Conservation (phyloP, 2,329 filamentous ascomycete genomes). For the Pestalotiopsis sp. region DNA sequence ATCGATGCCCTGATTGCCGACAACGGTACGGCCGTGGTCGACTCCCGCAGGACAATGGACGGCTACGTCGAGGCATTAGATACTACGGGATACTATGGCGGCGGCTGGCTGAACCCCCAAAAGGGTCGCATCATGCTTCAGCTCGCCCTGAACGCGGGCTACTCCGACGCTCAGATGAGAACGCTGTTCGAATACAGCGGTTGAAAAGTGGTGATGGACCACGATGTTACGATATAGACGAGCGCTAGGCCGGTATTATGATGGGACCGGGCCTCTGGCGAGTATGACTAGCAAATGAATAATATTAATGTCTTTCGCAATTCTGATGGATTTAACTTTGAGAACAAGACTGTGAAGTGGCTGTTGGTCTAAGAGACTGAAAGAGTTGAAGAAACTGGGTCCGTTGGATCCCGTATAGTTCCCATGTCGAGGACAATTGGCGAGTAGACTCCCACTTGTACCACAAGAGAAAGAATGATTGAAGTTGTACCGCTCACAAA, state of each 20-base stretch:
- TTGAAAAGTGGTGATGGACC: neutral
- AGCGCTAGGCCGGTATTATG: neutral
- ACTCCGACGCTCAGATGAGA: neutral
- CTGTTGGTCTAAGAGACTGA: too few species aligned
- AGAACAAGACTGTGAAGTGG: too few species aligned
- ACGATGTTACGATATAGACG: neutral
- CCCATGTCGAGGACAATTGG: too few species aligned
- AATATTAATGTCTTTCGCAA: neutral
- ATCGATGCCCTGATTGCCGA: conserved; percentile 47
- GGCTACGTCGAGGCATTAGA: conserved; percentile 50
- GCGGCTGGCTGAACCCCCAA: conserved; percentile 24
- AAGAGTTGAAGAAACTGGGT: too few species aligned
- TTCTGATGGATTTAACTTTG: neutral
- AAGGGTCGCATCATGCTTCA: conserved; percentile 7
- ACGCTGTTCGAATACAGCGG: conserved; percentile 6
- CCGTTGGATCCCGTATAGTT: too few species aligned
- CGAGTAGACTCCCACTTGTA: too few species aligned
- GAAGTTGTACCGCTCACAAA: too few species aligned
- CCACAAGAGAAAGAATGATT: too few species aligned
- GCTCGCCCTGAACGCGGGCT: conserved; percentile 10
- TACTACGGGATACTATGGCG: conserved; percentile 41
- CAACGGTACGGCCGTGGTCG: conserved; percentile 51
- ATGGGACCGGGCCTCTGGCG: neutral
- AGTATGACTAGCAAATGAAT: neutral
- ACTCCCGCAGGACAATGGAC: conserved; percentile 53